These are phyloP conservation scores for Wilcoxina mikolae DNA, from an alignment of 495 filamentous ascomycete species.

Conservation along the genomic window DNA sequence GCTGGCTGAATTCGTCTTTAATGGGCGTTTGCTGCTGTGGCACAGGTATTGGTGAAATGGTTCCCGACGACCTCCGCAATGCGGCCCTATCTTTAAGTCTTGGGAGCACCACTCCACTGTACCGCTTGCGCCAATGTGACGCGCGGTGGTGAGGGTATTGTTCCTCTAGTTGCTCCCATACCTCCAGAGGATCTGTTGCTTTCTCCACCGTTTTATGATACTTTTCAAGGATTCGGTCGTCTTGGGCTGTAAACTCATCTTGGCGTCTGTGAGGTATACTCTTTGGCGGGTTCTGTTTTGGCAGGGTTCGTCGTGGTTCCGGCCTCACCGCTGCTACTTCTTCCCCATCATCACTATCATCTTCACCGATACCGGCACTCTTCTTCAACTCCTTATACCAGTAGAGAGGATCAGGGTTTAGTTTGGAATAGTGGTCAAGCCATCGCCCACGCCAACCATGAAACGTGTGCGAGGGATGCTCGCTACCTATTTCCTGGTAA, in stretches of 20 bases:
- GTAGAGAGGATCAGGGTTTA: background rate
- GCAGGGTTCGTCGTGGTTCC: background rate
- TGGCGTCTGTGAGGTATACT: too few relatives aligned
- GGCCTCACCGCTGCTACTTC: constrained; percentile 27
- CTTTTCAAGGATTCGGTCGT: background rate
- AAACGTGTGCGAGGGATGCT: background rate
- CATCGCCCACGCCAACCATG: constrained; percentile 1
- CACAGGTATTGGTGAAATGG: too few relatives aligned
- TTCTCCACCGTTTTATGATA: background rate
- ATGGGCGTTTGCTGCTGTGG: too few relatives aligned
- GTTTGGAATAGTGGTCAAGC: constrained; percentile 22
- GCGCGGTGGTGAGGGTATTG: background rate
- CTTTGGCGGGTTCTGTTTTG: background rate
- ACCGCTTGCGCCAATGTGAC: background rate
- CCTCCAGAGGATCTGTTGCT: background rate
- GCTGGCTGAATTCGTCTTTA: too few relatives aligned
- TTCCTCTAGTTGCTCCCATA: background rate
- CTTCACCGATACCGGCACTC: background rate
- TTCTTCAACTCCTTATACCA: background rate
- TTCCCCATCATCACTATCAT: background rate
- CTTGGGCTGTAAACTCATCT: background rate
- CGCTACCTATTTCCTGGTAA: background rate
- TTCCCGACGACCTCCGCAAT: too few relatives aligned
- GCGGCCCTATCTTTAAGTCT: background rate
- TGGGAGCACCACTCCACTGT: background rate